Conservation (phyloP, 2,329 filamentous ascomycete species). For the Moelleriella libera region DNA sequence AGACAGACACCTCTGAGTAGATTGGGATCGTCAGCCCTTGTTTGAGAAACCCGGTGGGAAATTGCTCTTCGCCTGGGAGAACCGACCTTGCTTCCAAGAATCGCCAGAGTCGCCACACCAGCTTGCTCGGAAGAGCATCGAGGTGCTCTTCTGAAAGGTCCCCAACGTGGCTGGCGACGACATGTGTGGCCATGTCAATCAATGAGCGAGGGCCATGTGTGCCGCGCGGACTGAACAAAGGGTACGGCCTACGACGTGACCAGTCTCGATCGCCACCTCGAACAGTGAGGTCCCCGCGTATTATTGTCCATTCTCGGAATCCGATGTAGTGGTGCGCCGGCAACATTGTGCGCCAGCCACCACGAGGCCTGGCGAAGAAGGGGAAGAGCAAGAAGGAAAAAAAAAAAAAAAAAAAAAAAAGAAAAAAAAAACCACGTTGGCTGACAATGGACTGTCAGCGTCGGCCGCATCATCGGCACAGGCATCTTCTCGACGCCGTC, state of each 20-base stretch:
- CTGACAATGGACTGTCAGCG: slow-evolving; percentile 1
- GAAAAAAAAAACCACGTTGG: not conserved
- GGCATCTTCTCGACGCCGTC: slow-evolving; percentile 10
- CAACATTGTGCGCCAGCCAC: not conserved
- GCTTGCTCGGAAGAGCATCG: slow-evolving; percentile 17
- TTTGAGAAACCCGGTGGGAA: not conserved
- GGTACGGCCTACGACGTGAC: slow-evolving; percentile 18
- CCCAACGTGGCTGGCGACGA: slow-evolving; percentile 22
- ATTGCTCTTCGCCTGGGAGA: not conserved
- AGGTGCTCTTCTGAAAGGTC: slow-evolving; percentile 18
- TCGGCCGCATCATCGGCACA: slow-evolving; percentile 10
- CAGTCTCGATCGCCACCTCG: slow-evolving; percentile 16
- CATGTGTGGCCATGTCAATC: slow-evolving; percentile 22
- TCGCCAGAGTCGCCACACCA: slow-evolving; percentile 24
- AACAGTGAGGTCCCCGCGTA: slow-evolving; percentile 11
- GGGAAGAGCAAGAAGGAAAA: too few relatives aligned
- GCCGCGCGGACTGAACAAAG: slow-evolving; percentile 11
- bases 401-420: too few relatives aligned
- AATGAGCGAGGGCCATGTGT: slow-evolving; percentile 20
- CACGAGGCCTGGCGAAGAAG: too few relatives aligned
- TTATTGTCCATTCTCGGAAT: slow-evolving; percentile 21
- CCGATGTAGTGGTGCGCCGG: not conserved
- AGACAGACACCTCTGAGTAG: slow-evolving; percentile 16
- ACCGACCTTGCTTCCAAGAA: slow-evolving; percentile 24
- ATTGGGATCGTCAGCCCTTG: not conserved